Percentiles rank a stretch among this genome's conserved stretches.
These are phyloP conservation scores for Mollisia scopiformis DNA, from an alignment of 2,329 filamentous ascomycete genomes.

Conservation along the genomic window DNA sequence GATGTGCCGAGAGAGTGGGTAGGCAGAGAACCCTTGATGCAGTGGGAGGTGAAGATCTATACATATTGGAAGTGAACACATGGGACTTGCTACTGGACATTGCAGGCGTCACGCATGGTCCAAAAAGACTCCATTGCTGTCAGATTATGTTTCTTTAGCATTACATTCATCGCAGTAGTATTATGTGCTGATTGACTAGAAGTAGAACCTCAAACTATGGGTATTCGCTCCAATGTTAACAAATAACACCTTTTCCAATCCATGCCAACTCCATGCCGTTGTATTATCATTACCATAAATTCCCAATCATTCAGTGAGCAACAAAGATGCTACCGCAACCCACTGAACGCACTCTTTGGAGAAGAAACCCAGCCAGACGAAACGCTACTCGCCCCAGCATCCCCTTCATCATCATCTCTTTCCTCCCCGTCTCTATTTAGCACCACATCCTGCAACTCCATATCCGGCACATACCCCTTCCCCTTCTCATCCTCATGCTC, in stretches of 20 bases:
- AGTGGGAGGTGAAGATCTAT: slow-evolving; percentile 25
- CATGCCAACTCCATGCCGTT: neutral
- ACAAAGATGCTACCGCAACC: neutral
- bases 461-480: neutral
- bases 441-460: neutral
- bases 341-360: neutral
- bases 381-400: neutral
- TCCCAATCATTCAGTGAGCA: too few species aligned
- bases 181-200: too few species aligned
- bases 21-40: slow-evolving; percentile 21
- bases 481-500: neutral
- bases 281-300: neutral
- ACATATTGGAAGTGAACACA: slow-evolving; percentile 23
- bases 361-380: neutral
- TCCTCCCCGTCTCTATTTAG: neutral
- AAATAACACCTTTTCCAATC: neutral
- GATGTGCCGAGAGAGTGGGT: slow-evolving; percentile 21
- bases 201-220: too few species aligned
- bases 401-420: neutral
- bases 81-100: too few species aligned
- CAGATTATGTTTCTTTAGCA: too few species aligned
- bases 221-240: neutral
- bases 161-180: too few species aligned
- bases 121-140: too few species aligned
- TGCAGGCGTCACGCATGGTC: too few species aligned